Evolutionary conservation across 768 basidiomycete genomes (phyloP).

Genomic region (Paxillus rubicundulus): DNA sequence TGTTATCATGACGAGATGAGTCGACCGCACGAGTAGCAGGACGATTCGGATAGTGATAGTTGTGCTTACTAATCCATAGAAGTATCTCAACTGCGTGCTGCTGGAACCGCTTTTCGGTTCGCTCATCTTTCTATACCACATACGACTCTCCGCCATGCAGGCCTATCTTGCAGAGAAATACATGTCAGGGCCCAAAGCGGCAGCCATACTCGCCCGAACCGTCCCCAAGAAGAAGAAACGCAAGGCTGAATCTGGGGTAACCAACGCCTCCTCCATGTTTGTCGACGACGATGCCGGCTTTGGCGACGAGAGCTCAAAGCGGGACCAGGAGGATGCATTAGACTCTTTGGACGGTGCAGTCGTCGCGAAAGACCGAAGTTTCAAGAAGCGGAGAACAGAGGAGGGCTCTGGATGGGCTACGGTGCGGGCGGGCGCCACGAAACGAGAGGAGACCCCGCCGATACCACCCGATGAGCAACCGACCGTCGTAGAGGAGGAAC

Average conservation of each 20-base stretch:
- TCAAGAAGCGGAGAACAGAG: slow-evolving; percentile 68
- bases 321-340: slow-evolving; percentile 52
- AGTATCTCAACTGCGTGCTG: too few species aligned
- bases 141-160: slow-evolving; percentile 46
- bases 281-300: slow-evolving; percentile 74
- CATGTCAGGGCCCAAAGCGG: slow-evolving; percentile 96
- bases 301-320: slow-evolving; percentile 46
- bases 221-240: slow-evolving; percentile 64
- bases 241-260: slow-evolving; percentile 40
- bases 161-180: slow-evolving; percentile 88
- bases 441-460: slow-evolving; percentile 48
- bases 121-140: neutral
- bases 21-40: too few species aligned
- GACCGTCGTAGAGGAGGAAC: slow-evolving; percentile 46
- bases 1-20: too few species aligned
- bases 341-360: slow-evolving; percentile 63
- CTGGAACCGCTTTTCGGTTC: too few species aligned
- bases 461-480: slow-evolving; percentile 69
- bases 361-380: slow-evolving; percentile 70
- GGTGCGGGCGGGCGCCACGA: slow-evolving; percentile 47
- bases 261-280: slow-evolving; percentile 34
- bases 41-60: too few species aligned
- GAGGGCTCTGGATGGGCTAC: slow-evolving; percentile 67
- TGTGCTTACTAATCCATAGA: neutral
- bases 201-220: slow-evolving; percentile 80